Base-by-base conservation (phyloP, 2,329 filamentous ascomycete genomes). In the Aspergillus sp. region DNA sequence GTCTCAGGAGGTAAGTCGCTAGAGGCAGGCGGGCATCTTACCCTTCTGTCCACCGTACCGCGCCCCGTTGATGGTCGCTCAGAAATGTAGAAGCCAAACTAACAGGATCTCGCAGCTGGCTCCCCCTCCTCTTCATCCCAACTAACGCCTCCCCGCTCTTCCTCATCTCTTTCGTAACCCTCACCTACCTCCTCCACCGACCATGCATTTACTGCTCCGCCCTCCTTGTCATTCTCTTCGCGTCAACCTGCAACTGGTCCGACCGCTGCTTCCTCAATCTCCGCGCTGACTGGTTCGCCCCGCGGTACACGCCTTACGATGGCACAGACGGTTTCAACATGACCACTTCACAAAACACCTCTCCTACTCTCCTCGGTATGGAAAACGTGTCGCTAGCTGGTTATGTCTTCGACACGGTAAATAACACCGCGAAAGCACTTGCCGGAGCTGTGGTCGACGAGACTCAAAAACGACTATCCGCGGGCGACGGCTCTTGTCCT, bases 191-290 rank as follows among this genome's bases (percentile, higher is more conserved):
- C 77, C 87, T 99, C 68, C 96, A 97, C 78, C 88, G 93, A 55
- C 95, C 95, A 53, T 99, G 95, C 80, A 89, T 96, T 67, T 99
- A 99, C 83, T 99, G 95, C 84, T 96, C 92, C 60, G 87, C 97
- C 61, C 89, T 99, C 53, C 90, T 99, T 48, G 84, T 96, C 64
- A 92, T 98, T 67, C 91, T 99, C 66, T 96, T 97, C 80, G 84
- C 93, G 64, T 96, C 92, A 24, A 92, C 89, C 24, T 95, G 90
- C 76, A 89, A 93, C 82, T 95, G 90, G 90, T 90, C 89, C 64
- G 89, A 93, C 72, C 86, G 87, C 53, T 95, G 90, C 73, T 95
- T 98, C 79, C 95, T 98, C 81, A 93, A 98, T 79, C 89, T 97
- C 68, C 84, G 81, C 65, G 89, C 87, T 68, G 91, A 96, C 78